phyloP scores from a whole-genome alignment of 805 yeast genomes.

The Diddensiella caesifluorescens region DNA sequence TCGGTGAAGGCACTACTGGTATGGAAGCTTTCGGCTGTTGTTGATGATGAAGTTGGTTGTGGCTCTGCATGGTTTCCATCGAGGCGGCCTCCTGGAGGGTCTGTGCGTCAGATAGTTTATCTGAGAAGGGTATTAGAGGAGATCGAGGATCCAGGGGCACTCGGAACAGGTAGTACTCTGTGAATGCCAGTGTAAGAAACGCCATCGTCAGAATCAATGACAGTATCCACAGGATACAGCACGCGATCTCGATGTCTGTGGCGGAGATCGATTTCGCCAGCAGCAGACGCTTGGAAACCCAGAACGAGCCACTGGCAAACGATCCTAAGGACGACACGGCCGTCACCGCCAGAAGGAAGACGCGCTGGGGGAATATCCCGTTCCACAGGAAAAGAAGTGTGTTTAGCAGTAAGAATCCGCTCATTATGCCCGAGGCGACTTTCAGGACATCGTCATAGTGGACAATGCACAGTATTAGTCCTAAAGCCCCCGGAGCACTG shows the following conservation, averaged over 20 bases:
- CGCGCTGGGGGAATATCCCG: conserved; percentile 12
- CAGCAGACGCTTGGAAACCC: conserved; percentile 10
- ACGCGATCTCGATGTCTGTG: conserved; percentile 6
- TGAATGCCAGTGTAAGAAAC: conserved; percentile 8
- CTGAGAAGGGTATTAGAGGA: neutral
- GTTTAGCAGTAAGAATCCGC: conserved; percentile 7
- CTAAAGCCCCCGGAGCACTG: conserved; percentile 12
- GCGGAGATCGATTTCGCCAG: neutral
- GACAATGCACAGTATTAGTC: conserved; percentile 11
- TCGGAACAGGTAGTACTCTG: conserved; percentile 5
- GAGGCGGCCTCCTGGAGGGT: neutral
- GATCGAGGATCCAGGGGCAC: neutral
- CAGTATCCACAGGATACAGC: conserved; percentile 9
- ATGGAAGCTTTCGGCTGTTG: neutral
- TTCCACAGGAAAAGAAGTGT: neutral
- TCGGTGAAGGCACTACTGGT: conserved; percentile 1
- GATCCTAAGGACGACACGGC: conserved; percentile 4
- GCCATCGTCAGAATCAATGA: conserved; percentile 7
- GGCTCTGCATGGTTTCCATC: neutral
- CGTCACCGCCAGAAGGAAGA: conserved; percentile 4
- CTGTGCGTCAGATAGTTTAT: neutral
- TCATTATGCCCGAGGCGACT: conserved; percentile 8
- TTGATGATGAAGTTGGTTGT: neutral
- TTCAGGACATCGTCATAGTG: conserved; percentile 9
- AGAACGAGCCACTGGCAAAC: conserved; percentile 12